Base-by-base conservation (phyloP, 2,329 filamentous ascomycete genomes). In the Ceratocystis huliohia region DNA sequence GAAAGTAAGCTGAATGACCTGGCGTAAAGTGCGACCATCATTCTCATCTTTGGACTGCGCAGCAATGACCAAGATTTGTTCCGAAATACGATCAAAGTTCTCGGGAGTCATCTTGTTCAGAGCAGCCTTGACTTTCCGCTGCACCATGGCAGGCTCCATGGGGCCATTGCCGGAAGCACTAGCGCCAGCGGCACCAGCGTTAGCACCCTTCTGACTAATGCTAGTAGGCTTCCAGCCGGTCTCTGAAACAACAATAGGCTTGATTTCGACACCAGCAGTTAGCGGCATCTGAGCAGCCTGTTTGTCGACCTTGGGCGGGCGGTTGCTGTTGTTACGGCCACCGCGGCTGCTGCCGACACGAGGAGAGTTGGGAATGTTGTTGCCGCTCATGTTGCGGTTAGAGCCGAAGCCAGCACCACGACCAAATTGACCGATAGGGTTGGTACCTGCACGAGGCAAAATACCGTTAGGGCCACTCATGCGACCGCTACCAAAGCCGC, bases 51-150 rank as follows among this genome's bases (percentile, higher is more conserved):
- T 96, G 65, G 93, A 97, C 75, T 99, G 94, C 25, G 85, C 88
- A 33, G 93, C 91, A 74, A 99, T 99, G 65, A 86, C 82, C 37
- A 99, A 83, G 69, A 99, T 96, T 76, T 96, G 91, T 69, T 92
- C 89, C 5, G 94, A 85, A 71, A 99, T 96, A 79, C 88, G 91
- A 75, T 96, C 92, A 73, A 99, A 99, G 74, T 97, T 99, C 79
- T 99, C 94, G 0, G 94, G 94, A 0, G 94, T 97, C 94, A 99
- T 97, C 88, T 99, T 99, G 86, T 99, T 99, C 73, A 99, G 81
- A 69, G 89, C 89, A 70, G 91, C 88, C 86, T 99, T 99, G 75
- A 99, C 94, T 86, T 99, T 99, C 72, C 93, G 88, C 80, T 99
- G 94, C 67, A 99, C 94, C 81, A 94, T 85, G 72, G 93, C 90